Percentiles rank a stretch among this genome's conserved stretches.
Evolutionary conservation across 805 yeast genomes (phyloP).

Genomic region (Pichia pseudocactophila): DNA sequence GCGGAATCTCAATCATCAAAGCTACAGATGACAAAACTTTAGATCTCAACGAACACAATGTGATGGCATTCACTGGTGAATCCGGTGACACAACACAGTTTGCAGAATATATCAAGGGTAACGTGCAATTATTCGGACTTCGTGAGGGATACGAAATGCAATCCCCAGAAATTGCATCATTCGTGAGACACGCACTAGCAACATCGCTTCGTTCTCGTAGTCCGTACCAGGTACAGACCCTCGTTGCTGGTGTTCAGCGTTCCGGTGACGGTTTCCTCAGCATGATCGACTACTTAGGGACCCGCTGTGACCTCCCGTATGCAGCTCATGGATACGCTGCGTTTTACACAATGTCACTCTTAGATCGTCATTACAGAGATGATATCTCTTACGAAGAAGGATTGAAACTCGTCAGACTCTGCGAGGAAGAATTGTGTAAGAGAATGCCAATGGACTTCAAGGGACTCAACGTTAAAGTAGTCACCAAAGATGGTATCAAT

Average conservation of each 20-base stretch:
- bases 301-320: conserved; percentile 83
- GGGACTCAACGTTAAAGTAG: conserved; percentile 41
- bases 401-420: conserved; percentile 56
- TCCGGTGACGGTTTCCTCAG: conserved; percentile 50
- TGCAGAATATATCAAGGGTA: conserved; percentile 91
- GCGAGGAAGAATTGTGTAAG: conserved; percentile 68
- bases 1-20: conserved; percentile 80
- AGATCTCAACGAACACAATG: conserved; percentile 59
- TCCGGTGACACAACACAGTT: conserved; percentile 94
- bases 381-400: conserved; percentile 77
- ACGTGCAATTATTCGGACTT: conserved; percentile 78
- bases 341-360: conserved; percentile 79
- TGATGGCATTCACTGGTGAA: conserved; percentile 91
- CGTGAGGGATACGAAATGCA: conserved; percentile 76
- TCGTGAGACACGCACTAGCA: conserved; percentile 82
- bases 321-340: conserved; percentile 99
- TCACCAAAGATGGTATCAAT: conserved; percentile 29
- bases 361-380: conserved; percentile 82
- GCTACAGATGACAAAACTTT: conserved; percentile 76
- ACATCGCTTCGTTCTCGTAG: conserved; percentile 83
- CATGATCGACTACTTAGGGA: conserved; percentile 92
- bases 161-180: conserved; percentile 81
- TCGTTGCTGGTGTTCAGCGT: conserved; percentile 73
- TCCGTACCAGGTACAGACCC: conserved; percentile 90
- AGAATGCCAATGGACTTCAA: conserved; percentile 94